These are phyloP conservation scores for Lactarius deliciosus DNA, from an alignment of 768 basidiomycete species.

Conservation along the genomic window DNA sequence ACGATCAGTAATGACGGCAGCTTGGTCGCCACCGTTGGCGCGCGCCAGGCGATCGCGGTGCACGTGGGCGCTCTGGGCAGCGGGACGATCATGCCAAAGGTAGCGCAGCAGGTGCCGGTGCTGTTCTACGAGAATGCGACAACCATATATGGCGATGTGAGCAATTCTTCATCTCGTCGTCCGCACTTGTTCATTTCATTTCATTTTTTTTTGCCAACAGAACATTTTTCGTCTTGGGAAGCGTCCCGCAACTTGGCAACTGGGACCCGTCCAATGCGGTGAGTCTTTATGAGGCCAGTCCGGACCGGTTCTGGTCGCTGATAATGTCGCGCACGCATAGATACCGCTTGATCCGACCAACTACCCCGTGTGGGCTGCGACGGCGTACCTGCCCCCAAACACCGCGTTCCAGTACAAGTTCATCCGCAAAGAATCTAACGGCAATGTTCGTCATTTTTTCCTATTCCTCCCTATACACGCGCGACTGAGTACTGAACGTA, in stretches of 20 bases:
- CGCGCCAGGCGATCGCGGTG: constrained; percentile 33
- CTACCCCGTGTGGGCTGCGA: constrained; percentile 57
- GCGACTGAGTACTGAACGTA: constrained; percentile 32
- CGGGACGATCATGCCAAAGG: neutral
- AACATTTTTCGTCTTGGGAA: constrained; percentile 61
- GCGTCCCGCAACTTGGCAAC: constrained; percentile 51
- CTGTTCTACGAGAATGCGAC: constrained; percentile 53
- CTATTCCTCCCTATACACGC: neutral
- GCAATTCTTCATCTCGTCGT: constrained; percentile 1
- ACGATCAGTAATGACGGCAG: constrained; percentile 19
- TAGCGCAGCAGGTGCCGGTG: constrained; percentile 14
- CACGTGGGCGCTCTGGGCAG: constrained; percentile 29
- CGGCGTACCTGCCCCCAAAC: constrained; percentile 48
- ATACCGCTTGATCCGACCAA: constrained; percentile 50
- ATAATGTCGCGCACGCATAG: constrained; percentile 32
- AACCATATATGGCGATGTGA: constrained; percentile 57
- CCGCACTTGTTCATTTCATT: neutral
- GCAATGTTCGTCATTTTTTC: constrained; percentile 42
- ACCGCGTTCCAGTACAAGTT: constrained; percentile 60
- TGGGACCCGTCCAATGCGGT: constrained; percentile 54
- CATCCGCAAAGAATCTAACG: constrained; percentile 53
- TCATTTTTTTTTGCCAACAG: constrained; percentile 38
- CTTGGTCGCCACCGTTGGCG: constrained; percentile 32
- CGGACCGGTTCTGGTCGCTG: neutral
- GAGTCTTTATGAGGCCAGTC: constrained; percentile 20